These are phyloP conservation scores for Collybia nuda DNA, from an alignment of 768 basidiomycete genomes.

Conservation along the genomic window DNA sequence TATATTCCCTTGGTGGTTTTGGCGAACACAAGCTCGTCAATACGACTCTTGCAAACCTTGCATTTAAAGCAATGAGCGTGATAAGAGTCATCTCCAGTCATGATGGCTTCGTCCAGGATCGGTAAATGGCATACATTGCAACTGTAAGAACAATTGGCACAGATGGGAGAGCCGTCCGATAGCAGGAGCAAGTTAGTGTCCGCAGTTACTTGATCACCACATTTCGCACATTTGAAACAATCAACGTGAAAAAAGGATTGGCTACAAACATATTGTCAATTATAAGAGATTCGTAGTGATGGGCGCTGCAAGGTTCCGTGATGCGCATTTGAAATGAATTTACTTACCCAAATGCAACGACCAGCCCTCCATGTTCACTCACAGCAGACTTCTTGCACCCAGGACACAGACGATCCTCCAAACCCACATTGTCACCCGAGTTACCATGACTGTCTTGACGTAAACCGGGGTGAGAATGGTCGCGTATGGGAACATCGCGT, in stretches of 20 bases:
- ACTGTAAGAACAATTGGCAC: conserved; percentile 89
- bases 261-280: conserved; percentile 35
- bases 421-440: conserved; percentile 20
- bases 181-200: conserved; percentile 97
- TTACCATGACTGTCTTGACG: conserved; percentile 18
- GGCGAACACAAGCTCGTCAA: conserved; percentile 97
- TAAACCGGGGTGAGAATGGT: conserved; percentile 35
- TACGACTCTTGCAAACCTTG: conserved; percentile 89
- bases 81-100: conserved; percentile 98
- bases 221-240: conserved; percentile 98
- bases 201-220: conserved; percentile 86
- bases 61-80: conserved; percentile 99
- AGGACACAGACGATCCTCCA: conserved; percentile 70
- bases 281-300: conserved; percentile 2
- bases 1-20: conserved; percentile 99
- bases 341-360: conserved; percentile 93
- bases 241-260: conserved; percentile 94
- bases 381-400: conserved; percentile 83
- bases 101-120: conserved; percentile 98
- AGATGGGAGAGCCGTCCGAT: conserved; percentile 97
- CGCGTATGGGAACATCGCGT: conserved; percentile 18
- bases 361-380: conserved; percentile 79
- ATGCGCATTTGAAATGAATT: conserved; percentile 6
- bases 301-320: background rate
- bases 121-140: conserved; percentile 94